Base-by-base conservation (phyloP, 176 grass and related monocot genomes). In the Juncus effusus region DNA sequence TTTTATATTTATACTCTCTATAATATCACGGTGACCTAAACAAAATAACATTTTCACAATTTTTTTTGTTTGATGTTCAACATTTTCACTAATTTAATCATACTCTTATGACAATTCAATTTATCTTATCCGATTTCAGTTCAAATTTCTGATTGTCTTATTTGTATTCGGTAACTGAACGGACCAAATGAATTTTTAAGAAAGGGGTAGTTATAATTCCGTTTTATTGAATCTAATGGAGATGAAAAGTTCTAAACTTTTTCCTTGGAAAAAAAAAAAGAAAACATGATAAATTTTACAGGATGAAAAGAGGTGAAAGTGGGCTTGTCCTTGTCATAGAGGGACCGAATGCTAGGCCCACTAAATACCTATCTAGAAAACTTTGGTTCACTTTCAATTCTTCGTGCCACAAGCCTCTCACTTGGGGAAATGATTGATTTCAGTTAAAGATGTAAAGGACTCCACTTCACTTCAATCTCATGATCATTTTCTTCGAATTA, bases 401-500 rank as follows among this genome's bases (percentile, higher is more conserved):
- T 47, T 9, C 44, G 1, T 47, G 9, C 44, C 11, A 54, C n/a
- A 59, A 44, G 9, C 36, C 67, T 54, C 57, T 58, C 68, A 56
- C 12, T 47, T 59, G 68, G 39, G 57, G 54, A 47, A 59, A 72
- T 72, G 38, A 72, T 72, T 72, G 68, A 38, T 59, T 58, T 41
- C 10, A 8, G 13, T 50, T 42, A 56, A 55, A 72, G 54, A 40
- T 72, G 42, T 42, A 72, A 56, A 55, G n/a, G 28, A 59, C 54
- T 72, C 68, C 68, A 72, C 68, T 72, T 72, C 59, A 72, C n/a
- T 40, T 59, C 42, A 42, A 5, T 28, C 4, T 16, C 7, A 28
- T 44, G 57, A 44, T 59, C 9, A 47, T 47, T 47, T 47, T 47
- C 6, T 47, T 5, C 6, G 9, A 47, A 47, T 5, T 47, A 9